A percentile compares a stretch with the other conserved stretches of the same genome.
phyloP scores from a whole-genome alignment of 2,329 filamentous ascomycete species.

The Fusarium mundagurra region DNA sequence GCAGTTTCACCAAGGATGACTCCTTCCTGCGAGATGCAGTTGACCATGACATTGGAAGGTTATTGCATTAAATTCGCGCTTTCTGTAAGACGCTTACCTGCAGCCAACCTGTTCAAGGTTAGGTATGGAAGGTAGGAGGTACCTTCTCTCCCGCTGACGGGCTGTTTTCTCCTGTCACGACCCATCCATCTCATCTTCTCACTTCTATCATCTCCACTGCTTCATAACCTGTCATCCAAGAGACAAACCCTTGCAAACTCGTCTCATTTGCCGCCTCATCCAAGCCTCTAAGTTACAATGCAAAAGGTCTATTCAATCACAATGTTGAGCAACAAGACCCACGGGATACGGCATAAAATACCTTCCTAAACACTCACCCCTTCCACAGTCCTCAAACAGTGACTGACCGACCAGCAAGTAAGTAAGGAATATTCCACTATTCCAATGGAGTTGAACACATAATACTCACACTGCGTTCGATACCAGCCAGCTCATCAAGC shows the following conservation, averaged over 20 bases:
- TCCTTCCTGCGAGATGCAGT: slow-evolving; percentile 23
- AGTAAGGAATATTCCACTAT: background rate
- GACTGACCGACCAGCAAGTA: background rate
- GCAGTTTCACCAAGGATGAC: slow-evolving; percentile 26
- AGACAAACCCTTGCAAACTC: background rate
- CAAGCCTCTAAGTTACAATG: background rate
- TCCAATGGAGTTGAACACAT: background rate
- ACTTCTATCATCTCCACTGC: background rate
- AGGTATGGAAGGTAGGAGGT: background rate
- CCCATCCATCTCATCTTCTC: background rate
- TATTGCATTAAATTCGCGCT: background rate
- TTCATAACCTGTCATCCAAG: background rate
- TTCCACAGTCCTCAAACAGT: background rate
- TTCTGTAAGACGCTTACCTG: background rate
- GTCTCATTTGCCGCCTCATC: background rate
- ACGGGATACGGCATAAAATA: background rate
- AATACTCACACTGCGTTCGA: background rate
- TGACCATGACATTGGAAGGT: slow-evolving; percentile 9
- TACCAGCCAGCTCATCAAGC: background rate
- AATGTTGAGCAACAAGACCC: background rate
- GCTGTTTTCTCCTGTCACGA: background rate
- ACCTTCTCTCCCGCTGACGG: background rate
- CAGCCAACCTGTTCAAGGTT: background rate
- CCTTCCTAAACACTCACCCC: background rate
- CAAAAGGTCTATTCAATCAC: background rate